phyloP scores from a whole-genome alignment of 345 rosid species.

The Brassica incana region DNA sequence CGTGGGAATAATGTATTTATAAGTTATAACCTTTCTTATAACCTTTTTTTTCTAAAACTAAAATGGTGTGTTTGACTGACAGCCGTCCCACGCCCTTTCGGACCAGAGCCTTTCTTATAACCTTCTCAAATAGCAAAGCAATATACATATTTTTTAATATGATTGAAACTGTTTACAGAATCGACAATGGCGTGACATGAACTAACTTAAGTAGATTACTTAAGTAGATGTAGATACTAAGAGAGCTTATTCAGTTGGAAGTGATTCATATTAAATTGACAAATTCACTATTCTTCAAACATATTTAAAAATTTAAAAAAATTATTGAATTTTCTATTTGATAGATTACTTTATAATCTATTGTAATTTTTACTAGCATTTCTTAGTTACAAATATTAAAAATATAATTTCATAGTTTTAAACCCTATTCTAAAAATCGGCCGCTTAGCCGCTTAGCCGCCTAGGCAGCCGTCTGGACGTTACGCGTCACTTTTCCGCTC shows the following conservation, averaged over 20 bases:
- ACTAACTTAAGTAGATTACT: neutral
- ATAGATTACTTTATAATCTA: too few species aligned
- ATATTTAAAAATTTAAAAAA: too few species aligned
- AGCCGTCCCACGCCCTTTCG: constrained; percentile 99
- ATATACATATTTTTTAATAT: neutral
- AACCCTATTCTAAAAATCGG: too few species aligned
- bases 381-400: neutral
- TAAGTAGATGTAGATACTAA: neutral
- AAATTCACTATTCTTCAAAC: neutral
- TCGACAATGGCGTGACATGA: neutral
- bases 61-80: constrained; percentile 41
- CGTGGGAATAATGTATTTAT: neutral
- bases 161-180: neutral
- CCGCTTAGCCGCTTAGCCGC: too few species aligned
- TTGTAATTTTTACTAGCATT: neutral
- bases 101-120: constrained; percentile 77
- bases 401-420: neutral
- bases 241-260: neutral
- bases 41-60: too few species aligned
- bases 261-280: neutral
- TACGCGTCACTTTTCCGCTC: too few species aligned
- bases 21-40: too few species aligned
- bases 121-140: neutral
- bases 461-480: too few species aligned
- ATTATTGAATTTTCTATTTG: too few species aligned